phyloP scores from a whole-genome alignment of 305 asterid genomes.

The Rubia balearica region DNA sequence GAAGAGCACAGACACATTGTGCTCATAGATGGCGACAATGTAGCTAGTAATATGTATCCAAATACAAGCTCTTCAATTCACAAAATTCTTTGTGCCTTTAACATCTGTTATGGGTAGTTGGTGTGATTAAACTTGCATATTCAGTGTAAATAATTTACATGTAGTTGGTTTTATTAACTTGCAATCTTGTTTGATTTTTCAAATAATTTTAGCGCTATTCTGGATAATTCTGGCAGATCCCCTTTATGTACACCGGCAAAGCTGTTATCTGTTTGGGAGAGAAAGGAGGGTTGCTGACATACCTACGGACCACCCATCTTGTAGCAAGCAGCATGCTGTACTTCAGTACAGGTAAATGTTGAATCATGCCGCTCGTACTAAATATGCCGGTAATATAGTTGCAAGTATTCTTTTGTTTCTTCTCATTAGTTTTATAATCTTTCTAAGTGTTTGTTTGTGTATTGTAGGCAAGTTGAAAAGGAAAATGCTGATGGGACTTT shows the following conservation, averaged over 20 bases:
- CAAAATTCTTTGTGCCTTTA: not conserved
- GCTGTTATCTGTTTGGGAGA: slow-evolving; percentile 95
- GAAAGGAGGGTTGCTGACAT: slow-evolving; percentile 94
- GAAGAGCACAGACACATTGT: not conserved
- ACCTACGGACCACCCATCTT: slow-evolving; percentile 97
- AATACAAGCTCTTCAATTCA: not conserved
- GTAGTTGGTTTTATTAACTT: not conserved
- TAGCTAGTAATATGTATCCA: not conserved
- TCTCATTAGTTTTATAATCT: slow-evolving; percentile 8
- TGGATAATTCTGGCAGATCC: slow-evolving; percentile 50
- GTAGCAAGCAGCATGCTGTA: slow-evolving; percentile 99
- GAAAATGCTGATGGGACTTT: slow-evolving; percentile 68
- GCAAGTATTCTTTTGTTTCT: slow-evolving; percentile 3
- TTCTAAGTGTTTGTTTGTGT: slow-evolving; percentile 3
- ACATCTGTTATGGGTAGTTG: not conserved
- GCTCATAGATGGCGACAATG: not conserved
- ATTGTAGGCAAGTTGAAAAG: slow-evolving; percentile 54
- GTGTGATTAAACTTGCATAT: not conserved
- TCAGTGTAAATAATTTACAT: not conserved
- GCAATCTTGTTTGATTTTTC: not conserved
- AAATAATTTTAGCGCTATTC: not conserved
- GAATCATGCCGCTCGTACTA: not conserved
- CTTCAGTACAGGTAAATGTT: slow-evolving; percentile 77
- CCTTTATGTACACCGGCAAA: slow-evolving; percentile 86
- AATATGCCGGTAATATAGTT: not conserved